These are phyloP conservation scores for Lippia alba DNA, from an alignment of 305 asterid genomes.

Conservation along the genomic window DNA sequence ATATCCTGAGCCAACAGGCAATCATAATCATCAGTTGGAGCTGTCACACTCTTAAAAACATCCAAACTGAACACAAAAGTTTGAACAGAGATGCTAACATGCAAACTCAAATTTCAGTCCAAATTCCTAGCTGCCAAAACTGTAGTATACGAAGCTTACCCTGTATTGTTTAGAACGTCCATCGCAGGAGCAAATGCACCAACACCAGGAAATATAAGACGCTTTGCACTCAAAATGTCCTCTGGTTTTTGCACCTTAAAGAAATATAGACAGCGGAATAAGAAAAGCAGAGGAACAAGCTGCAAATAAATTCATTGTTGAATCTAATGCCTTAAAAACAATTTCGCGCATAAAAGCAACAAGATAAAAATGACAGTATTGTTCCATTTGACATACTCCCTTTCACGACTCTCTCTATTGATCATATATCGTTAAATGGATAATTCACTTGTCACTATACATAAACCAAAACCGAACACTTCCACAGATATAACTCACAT, in stretches of 20 bases:
- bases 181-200: slow-evolving; percentile 98
- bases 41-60: not conserved
- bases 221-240: slow-evolving; percentile 79
- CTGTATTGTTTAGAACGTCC: slow-evolving; percentile 81
- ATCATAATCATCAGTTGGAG: not conserved
- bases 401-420: not conserved
- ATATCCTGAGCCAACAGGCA: not conserved
- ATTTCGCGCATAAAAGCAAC: not conserved
- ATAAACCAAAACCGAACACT: slow-evolving; percentile 1
- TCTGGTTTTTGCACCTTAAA: slow-evolving; percentile 81
- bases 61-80: slow-evolving; percentile 4
- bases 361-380: not conserved
- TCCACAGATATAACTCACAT: not conserved
- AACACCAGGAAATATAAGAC: slow-evolving; percentile 93
- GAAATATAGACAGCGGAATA: slow-evolving; percentile 12
- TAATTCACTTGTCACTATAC: not conserved
- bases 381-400: not conserved
- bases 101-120: not conserved
- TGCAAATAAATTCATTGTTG: slow-evolving; percentile 8
- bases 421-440: not conserved
- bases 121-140: not conserved
- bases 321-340: not conserved
- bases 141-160: slow-evolving; percentile 49
- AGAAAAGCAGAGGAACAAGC: slow-evolving; percentile 13
- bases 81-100: slow-evolving; percentile 3